Percentiles rank a stretch among this genome's conserved stretches.
Evolutionary conservation across 805 yeast genomes (phyloP).

Genomic region (Pichia nanzhaoensis): DNA sequence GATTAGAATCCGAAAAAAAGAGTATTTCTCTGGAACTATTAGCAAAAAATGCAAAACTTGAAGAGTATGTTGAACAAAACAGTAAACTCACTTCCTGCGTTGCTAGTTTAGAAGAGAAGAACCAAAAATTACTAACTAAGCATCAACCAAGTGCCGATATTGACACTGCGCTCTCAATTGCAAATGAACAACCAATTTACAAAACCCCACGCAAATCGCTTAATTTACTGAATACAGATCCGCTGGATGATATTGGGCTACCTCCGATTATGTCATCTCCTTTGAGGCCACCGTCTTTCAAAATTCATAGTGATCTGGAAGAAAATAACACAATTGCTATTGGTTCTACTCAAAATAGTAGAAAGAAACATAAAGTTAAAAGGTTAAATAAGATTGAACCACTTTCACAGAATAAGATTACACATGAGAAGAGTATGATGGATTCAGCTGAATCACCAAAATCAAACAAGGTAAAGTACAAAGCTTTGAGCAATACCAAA

Average conservation of each 20-base stretch:
- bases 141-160: not conserved
- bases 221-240: constrained; percentile 9
- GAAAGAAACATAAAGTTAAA: not conserved
- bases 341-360: not conserved
- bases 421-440: constrained; percentile 5
- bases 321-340: constrained; percentile 7
- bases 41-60: not conserved
- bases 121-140: not conserved
- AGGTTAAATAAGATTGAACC: constrained; percentile 1
- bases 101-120: not conserved
- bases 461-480: constrained; percentile 1
- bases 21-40: not conserved
- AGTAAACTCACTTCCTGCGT: not conserved
- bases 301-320: constrained; percentile 3
- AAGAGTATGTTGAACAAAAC: not conserved
- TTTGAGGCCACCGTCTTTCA: constrained; percentile 2
- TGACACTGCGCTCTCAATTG: not conserved
- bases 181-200: not conserved
- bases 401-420: not conserved
- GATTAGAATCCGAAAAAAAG: not conserved
- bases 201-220: constrained; percentile 7
- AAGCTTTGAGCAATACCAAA: constrained; percentile 8
- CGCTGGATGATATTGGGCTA: constrained; percentile 9
- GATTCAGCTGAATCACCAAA: not conserved
- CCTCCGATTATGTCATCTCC: constrained; percentile 12